These are phyloP conservation scores for Phytopythium kandeliae DNA, from an alignment of 352 stramenopile species.

Conservation along the genomic window DNA sequence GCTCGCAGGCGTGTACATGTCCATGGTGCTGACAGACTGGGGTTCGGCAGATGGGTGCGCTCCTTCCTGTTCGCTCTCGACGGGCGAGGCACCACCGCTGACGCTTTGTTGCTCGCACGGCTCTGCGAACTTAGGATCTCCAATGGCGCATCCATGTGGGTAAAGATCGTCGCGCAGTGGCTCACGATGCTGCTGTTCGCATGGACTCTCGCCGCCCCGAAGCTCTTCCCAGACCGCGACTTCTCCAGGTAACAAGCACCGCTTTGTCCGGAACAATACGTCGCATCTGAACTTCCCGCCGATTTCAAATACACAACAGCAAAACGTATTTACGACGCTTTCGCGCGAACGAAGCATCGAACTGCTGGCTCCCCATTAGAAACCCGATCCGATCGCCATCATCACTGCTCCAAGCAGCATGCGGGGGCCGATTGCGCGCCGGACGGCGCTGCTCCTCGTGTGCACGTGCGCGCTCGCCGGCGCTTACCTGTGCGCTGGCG, in stretches of 20 bases:
- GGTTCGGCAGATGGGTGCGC: conserved; percentile 72
- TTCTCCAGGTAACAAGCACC: conserved; percentile 36
- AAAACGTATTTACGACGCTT: no score
- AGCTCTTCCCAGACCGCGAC: conserved; percentile 92
- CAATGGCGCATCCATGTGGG: conserved; percentile 92
- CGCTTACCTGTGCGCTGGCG: conserved; percentile 44
- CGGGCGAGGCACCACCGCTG: not conserved
- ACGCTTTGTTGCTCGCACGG: not conserved
- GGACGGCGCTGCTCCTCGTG: conserved; percentile 21
- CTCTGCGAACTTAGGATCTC: conserved; percentile 12
- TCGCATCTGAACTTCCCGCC: no score
- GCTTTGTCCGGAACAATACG: not conserved
- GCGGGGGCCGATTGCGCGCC: not conserved
- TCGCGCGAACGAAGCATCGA: no score
- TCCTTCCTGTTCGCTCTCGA: not conserved
- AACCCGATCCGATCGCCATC: not conserved
- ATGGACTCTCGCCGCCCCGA: conserved; percentile 93
- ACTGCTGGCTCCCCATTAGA: no score
- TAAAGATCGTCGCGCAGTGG: conserved; percentile 94
- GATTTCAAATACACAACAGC: no score
- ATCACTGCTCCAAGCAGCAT: not conserved
- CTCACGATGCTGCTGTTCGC: conserved; percentile 90
- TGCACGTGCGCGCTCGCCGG: conserved; percentile 30
- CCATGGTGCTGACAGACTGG: conserved; percentile 95
- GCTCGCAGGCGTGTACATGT: conserved; percentile 90